Base-by-base conservation (phyloP, 768 basidiomycete species). In the Nevesoporus exiguus region DNA sequence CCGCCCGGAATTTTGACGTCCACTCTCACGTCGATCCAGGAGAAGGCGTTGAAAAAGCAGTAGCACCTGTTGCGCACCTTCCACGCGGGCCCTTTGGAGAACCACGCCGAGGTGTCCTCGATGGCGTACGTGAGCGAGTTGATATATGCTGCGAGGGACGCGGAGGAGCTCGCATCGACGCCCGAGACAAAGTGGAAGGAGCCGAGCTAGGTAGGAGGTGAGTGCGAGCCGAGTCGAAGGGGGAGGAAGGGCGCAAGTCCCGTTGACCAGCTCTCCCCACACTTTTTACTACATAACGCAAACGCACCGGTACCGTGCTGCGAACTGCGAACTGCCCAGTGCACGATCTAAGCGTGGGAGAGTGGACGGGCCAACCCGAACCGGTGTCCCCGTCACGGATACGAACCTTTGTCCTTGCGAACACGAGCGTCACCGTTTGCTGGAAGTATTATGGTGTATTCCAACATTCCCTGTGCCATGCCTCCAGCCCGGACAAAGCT, bases 1-100 rank as follows among this genome's bases (percentile, higher is more conserved):
- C 97, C 96, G 27, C 97, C 97, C 0, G 97, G 97, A 47, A 99
- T 98, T 72, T 96, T 97, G 56, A 98, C 97, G 59, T 99, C 97
- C 7, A 99, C 94, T 34, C 96, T 84, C 29, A 98, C 85, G 66
- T 99, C 97, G 48, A 98, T 91, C 27, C 97, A 77, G 36, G 95
- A 95, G 68, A 99, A 99, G 10, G 97, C 97, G 69, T 99, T 97
- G 76, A 97, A 99, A 72, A 93, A 97, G 72, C 92, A 99, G 66
- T 92, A 99, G 49, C 88, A 93, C 3, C 97, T 97, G 63, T 88
- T 89, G 56, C 86, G 80, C 21, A 99, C 91, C 70, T 94, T 96
- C 92, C 93, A 98, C 7, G 80, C 74, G 3, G 86, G 75, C 6
- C 85, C 80, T 66, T 90, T 91, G 31, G 86, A 84, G 68, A 97